A percentile compares a stretch with the other conserved stretches of the same genome.
These are phyloP conservation scores for Quercus gilva DNA, from an alignment of 306 rosid species.

Conservation along the genomic window DNA sequence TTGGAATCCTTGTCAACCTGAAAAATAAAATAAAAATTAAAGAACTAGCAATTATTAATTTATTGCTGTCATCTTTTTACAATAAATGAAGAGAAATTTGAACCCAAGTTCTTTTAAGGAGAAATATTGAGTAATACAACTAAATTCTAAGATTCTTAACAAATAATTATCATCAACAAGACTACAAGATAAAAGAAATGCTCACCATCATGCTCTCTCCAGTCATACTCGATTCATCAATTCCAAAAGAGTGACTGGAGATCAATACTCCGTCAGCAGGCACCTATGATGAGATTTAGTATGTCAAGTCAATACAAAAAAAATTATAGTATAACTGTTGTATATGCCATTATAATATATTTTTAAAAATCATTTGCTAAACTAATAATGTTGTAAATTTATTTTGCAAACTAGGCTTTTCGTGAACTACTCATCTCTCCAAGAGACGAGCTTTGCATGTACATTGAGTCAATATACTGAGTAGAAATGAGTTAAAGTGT, in stretches of 20 bases:
- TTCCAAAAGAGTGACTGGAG: slow-evolving; percentile 77
- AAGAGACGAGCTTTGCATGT: too few relatives aligned
- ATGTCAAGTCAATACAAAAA: slow-evolving; percentile 11
- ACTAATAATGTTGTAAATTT: too few relatives aligned
- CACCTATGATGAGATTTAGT: slow-evolving; percentile 45
- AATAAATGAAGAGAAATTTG: slow-evolving; percentile 16
- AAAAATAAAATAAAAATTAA: background rate
- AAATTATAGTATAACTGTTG: slow-evolving; percentile 15
- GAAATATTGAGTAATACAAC: too few relatives aligned
- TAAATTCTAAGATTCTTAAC: too few relatives aligned
- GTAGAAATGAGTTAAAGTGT: too few relatives aligned
- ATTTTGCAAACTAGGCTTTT: too few relatives aligned
- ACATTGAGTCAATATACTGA: too few relatives aligned
- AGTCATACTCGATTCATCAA: slow-evolving; percentile 96
- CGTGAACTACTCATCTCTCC: too few relatives aligned
- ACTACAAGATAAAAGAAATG: slow-evolving; percentile 13
- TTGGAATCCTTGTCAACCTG: slow-evolving; percentile 63
- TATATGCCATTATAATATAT: background rate
- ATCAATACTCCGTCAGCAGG: slow-evolving; percentile 92
- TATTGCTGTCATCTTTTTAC: slow-evolving; percentile 27
- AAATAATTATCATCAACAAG: background rate
- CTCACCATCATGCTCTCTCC: slow-evolving; percentile 97
- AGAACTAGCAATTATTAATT: too few relatives aligned
- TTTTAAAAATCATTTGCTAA: too few relatives aligned
- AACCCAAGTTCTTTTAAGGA: too few relatives aligned